Percentiles rank a stretch among this genome's conserved stretches.
phyloP scores from a whole-genome alignment of 352 stramenopile genomes.

The Pythium dissimile region DNA sequence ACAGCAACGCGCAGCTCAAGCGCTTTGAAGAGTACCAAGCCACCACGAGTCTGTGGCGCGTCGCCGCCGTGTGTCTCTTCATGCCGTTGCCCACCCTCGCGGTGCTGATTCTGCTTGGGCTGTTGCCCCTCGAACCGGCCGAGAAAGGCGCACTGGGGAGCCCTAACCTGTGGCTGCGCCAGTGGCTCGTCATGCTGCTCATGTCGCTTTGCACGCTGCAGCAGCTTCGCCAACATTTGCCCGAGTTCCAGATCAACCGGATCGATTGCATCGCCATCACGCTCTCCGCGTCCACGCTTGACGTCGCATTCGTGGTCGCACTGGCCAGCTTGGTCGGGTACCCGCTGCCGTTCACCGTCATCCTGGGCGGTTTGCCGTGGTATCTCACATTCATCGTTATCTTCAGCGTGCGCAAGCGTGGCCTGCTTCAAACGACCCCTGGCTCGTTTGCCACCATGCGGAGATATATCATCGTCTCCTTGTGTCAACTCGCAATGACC shows the following conservation, averaged over 20 bases:
- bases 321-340: conserved; percentile 1
- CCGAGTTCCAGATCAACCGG: background rate
- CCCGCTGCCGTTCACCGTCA: background rate
- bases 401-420: background rate
- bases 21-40: conserved; percentile 16
- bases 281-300: background rate
- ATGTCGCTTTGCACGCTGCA: background rate
- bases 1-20: conserved; percentile 23
- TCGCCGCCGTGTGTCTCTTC: background rate
- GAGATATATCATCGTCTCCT: conserved; percentile 2
- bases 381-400: conserved; percentile 3
- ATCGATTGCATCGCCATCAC: background rate
- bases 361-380: background rate
- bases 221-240: background rate
- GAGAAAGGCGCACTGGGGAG: background rate
- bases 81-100: conserved; percentile 25
- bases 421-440: background rate
- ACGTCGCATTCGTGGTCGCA: background rate
- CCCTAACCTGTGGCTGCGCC: background rate
- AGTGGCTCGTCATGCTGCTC: background rate
- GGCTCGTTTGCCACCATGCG: background rate
- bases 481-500: conserved; percentile 9
- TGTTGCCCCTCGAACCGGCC: conserved; percentile 22
- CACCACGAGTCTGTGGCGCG: background rate
- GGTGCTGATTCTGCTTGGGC: conserved; percentile 13